These are phyloP conservation scores for Saturnispora quitensis DNA, from an alignment of 805 yeast species.

Conservation along the genomic window DNA sequence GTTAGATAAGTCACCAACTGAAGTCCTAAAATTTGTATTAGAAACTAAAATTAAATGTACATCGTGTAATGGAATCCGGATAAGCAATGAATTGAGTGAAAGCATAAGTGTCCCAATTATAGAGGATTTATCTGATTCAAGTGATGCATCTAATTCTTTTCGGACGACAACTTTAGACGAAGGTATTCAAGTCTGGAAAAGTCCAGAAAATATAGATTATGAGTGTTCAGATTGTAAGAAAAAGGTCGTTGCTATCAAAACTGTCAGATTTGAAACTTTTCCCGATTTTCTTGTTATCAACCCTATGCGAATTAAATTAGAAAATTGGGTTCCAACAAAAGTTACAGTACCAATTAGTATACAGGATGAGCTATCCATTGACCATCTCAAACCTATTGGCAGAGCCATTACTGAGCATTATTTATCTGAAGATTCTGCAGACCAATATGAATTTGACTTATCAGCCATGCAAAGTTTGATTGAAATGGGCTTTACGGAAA, in stretches of 20 bases:
- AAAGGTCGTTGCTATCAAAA: conserved; percentile 30
- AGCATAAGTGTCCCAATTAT: conserved; percentile 52
- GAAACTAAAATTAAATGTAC: conserved; percentile 55
- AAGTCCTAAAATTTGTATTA: conserved; percentile 52
- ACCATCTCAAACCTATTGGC: conserved; percentile 33
- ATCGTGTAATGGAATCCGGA: conserved; percentile 51
- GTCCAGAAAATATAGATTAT: conserved; percentile 52
- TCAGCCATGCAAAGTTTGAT: conserved; percentile 45
- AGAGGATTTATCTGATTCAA: conserved; percentile 30
- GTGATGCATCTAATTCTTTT: conserved; percentile 40
- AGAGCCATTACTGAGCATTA: conserved; percentile 32
- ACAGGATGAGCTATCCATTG: conserved; percentile 36
- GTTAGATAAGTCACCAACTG: conserved; percentile 36
- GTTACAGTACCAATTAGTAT: conserved; percentile 60
- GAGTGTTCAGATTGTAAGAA: conserved; percentile 48
- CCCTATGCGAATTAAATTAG: conserved; percentile 72
- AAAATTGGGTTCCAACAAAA: conserved; percentile 86
- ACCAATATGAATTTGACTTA: conserved; percentile 44
- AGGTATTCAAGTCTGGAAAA: conserved; percentile 37
- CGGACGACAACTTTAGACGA: conserved; percentile 40
- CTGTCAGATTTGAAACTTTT: conserved; percentile 44
- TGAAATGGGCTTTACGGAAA: conserved; percentile 83
- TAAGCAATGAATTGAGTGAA: conserved; percentile 49
- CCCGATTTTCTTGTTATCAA: conserved; percentile 68
- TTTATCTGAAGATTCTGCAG: conserved; percentile 25